phyloP scores from a whole-genome alignment of 1,284 basidiomycete species.

The Cryptococcus sp. region DNA sequence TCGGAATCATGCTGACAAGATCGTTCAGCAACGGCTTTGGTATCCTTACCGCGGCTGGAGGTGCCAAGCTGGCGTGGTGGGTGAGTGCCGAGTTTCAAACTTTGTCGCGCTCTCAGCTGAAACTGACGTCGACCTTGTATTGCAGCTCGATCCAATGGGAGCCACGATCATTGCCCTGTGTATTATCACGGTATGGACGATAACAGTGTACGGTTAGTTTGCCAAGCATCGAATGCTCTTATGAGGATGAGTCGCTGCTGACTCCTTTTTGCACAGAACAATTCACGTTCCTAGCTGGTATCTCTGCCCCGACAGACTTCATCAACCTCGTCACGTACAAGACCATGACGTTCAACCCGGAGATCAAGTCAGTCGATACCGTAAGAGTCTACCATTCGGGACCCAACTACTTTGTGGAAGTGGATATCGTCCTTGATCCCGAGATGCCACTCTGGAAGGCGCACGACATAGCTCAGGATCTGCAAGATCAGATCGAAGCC shows the following conservation, averaged over 20 bases:
- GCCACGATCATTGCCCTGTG: slow-evolving; percentile 68
- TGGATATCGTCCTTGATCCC: slow-evolving; percentile 91
- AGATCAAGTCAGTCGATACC: slow-evolving; percentile 85
- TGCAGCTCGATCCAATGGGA: slow-evolving; percentile 50
- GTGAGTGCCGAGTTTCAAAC: slow-evolving; percentile 17
- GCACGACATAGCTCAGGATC: slow-evolving; percentile 85
- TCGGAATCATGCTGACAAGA: slow-evolving; percentile 8
- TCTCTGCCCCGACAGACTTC: slow-evolving; percentile 87
- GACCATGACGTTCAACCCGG: slow-evolving; percentile 79
- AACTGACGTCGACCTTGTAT: not conserved
- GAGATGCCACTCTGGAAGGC: slow-evolving; percentile 87
- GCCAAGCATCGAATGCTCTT: not conserved
- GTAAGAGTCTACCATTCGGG: slow-evolving; percentile 77
- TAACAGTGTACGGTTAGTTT: slow-evolving; percentile 64
- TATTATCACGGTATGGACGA: slow-evolving; percentile 78
- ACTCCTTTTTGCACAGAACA: slow-evolving; percentile 55
- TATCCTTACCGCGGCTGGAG: slow-evolving; percentile 86
- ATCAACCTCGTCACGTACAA: slow-evolving; percentile 91
- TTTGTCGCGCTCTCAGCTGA: too few relatives aligned
- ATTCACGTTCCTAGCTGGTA: slow-evolving; percentile 86
- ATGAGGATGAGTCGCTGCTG: too few relatives aligned
- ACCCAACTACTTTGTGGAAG: slow-evolving; percentile 86
- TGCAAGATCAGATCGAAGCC: slow-evolving; percentile 92
- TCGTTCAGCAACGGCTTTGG: slow-evolving; percentile 68
- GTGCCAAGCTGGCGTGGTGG: slow-evolving; percentile 66